Evolutionary conservation across 2,329 filamentous ascomycete species (phyloP), one percentile per base, ranked within the genome.

Genomic region (Chaetoscypha palmicola): DNA sequence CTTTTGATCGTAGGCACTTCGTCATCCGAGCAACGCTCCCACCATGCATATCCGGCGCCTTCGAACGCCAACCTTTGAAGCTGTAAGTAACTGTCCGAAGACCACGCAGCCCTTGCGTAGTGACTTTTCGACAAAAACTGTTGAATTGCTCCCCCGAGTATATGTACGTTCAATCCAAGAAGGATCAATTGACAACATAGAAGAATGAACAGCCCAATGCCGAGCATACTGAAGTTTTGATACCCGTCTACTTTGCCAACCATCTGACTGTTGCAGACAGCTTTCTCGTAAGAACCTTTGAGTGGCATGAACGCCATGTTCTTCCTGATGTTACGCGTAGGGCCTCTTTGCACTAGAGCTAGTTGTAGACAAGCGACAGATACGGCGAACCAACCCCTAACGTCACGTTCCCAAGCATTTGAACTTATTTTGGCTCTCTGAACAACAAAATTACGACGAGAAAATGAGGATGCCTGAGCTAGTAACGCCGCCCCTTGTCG

Each of bases 241-340:
- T 50, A 52, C 1, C 45, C 47, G 30, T 17, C 35, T 5, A 44
- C 42, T 34, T 47, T 46, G 19, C 30, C 36, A 8, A 54, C 38
- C 33, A 50, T 31, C 36, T 54, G 51, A 16, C 45, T 43, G 3
- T 46, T 23, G 33, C 51, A 54, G 12, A 52, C 24, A 9, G 21
- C 31, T 23, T 17, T 9, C 10, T 30, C 35, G 2, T 24, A 20
- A 34, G 43, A 20, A 34, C 23, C 34, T 19, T 26, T 16, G 20
- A 10, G 20, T 10, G 21, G 32, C 3, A 11, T 26, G 11, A 33
- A 33, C 16, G 62, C 65, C 66, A 14, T 49, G 36, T 1, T 62
- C 59, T 2, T 64, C 38, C 23, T 22, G 23, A 38, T n/a, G 59
- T 54, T 7, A 36, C 22, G 19, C 32, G 38, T 17, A 31, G 28